phyloP scores from a whole-genome alignment of 1,284 basidiomycete species.

The Gymnopus androsaceus region DNA sequence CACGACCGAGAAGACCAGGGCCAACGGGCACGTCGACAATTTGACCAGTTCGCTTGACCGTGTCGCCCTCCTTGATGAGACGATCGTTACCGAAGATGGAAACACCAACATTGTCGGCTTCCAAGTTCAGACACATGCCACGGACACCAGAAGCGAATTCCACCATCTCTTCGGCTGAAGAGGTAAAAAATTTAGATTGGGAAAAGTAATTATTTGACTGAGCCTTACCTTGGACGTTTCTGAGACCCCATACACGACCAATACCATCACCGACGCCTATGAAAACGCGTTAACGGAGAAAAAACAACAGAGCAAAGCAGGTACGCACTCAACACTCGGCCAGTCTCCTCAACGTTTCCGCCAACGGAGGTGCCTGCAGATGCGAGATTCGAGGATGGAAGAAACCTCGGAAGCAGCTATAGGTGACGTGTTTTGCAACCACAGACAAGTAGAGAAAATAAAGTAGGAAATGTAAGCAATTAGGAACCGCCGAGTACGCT shows the following conservation, averaged over 20 bases:
- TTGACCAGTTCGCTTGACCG: conserved; percentile 99
- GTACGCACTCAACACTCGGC: conserved; percentile 89
- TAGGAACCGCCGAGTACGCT: neutral
- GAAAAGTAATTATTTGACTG: conserved; percentile 1
- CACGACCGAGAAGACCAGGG: conserved; percentile 94
- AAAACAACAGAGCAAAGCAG: conserved; percentile 28
- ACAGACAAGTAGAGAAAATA: conserved; percentile 21
- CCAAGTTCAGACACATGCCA: conserved; percentile 99
- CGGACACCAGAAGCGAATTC: conserved; percentile 99
- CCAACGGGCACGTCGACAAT: conserved; percentile 99
- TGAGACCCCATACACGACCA: conserved; percentile 95
- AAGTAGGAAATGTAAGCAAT: conserved; percentile 9
- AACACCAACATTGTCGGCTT: conserved; percentile 99
- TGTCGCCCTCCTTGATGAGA: conserved; percentile 99
- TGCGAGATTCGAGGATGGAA: conserved; percentile 98
- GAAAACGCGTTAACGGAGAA: conserved; percentile 20
- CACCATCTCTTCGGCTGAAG: conserved; percentile 98
- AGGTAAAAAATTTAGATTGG: conserved; percentile 14
- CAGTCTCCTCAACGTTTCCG: conserved; percentile 97
- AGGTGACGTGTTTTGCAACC: conserved; percentile 37
- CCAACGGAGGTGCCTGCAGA: conserved; percentile 89
- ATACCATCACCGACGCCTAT: conserved; percentile 99
- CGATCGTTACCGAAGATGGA: conserved; percentile 99
- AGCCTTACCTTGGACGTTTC: conserved; percentile 81
- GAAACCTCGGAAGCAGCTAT: conserved; percentile 98